Evolutionary conservation across 768 basidiomycete species (phyloP).

Genomic region (Lyophyllum atratum): DNA sequence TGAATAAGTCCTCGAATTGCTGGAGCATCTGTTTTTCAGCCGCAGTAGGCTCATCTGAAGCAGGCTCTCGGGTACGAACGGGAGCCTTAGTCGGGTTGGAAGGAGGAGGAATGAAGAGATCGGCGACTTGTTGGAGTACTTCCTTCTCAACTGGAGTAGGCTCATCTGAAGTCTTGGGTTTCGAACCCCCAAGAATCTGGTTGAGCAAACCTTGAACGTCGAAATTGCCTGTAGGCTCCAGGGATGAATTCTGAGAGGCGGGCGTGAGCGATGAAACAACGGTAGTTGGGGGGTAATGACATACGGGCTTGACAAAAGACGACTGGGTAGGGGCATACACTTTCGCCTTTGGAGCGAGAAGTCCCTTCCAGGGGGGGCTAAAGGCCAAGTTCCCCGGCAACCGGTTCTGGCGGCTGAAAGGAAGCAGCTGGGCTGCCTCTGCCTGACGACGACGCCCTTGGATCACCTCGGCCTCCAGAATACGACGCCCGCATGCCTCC

Average conservation of each 20-base stretch:
- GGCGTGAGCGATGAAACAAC: neutral
- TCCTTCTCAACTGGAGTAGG: neutral
- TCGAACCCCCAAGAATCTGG: neutral
- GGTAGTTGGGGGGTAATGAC: neutral
- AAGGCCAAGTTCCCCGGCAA: neutral
- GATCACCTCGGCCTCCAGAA: slow-evolving; percentile 3
- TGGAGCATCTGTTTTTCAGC: too few species aligned
- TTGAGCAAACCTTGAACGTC: neutral
- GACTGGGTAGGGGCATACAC: neutral
- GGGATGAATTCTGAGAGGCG: neutral
- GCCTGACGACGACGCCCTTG: slow-evolving; percentile 7
- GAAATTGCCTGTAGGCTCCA: neutral
- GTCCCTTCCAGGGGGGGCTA: neutral
- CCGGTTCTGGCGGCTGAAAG: neutral
- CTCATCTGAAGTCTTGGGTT: neutral
- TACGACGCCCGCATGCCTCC: slow-evolving; percentile 6
- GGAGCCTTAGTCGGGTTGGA: neutral
- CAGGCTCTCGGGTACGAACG: too few species aligned
- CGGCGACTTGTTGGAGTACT: neutral
- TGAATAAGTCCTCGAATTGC: too few species aligned
- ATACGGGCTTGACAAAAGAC: slow-evolving; percentile 2
- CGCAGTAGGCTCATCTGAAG: too few species aligned
- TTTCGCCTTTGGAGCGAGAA: neutral
- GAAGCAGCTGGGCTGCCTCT: neutral
- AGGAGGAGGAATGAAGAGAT: neutral